Evolutionary conservation across 805 yeast genomes (phyloP).

Genomic region (Hanseniaspora guilliermondii): DNA sequence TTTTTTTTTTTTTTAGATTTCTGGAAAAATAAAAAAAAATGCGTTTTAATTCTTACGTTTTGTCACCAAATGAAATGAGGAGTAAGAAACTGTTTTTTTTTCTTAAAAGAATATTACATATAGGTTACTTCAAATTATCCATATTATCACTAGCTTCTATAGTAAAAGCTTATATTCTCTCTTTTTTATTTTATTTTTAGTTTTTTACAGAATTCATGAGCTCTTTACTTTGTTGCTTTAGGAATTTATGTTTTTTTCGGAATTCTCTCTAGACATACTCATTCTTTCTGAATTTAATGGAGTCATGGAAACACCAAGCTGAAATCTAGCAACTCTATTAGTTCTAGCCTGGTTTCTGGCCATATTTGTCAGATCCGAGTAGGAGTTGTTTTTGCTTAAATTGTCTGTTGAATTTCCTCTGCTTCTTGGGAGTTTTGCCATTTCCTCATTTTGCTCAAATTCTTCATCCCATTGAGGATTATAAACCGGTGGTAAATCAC

Average conservation of each 20-base stretch:
- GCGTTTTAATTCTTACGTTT: background rate
- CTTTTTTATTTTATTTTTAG: background rate
- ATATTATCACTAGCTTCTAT: too few relatives aligned
- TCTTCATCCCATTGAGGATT: conserved; percentile 12
- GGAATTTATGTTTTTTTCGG: background rate
- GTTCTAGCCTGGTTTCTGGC: background rate
- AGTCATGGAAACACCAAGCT: conserved; percentile 11
- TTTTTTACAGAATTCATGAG: background rate
- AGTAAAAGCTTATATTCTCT: too few relatives aligned
- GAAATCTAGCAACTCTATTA: conserved; percentile 8
- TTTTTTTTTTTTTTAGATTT: background rate
- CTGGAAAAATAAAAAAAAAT: background rate
- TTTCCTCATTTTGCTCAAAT: background rate
- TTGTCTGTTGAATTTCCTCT: background rate
- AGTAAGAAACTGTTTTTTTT: too few relatives aligned
- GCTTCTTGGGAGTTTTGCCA: background rate
- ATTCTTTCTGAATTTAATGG: background rate
- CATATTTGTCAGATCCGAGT: background rate
- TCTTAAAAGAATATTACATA: too few relatives aligned
- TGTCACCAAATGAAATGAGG: background rate
- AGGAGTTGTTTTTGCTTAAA: background rate
- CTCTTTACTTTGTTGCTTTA: background rate
- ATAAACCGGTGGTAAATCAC: conserved; percentile 9
- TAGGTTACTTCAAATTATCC: too few relatives aligned
- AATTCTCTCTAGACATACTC: background rate